Base-by-base conservation (phyloP, 2,329 filamentous ascomycete species). In the Cordyceps cicadae region DNA sequence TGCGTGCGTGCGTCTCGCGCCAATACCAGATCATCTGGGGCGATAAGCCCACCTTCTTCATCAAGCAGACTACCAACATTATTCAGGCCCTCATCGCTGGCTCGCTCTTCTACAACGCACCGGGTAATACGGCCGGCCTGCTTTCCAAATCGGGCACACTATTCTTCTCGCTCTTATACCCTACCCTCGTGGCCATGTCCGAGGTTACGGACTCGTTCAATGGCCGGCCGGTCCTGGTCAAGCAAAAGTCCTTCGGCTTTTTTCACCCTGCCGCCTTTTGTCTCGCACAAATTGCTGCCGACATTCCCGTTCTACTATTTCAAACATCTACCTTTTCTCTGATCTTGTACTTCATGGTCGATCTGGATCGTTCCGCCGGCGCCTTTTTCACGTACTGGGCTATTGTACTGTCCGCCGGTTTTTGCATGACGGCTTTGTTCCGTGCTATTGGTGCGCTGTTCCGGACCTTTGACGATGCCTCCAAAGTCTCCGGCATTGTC, bases 351-450 rank as follows among this genome's bases (percentile, higher is more conserved):
- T 88, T 86, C 64, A 86, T 92, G 84, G 85, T 81, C 15, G 85
- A 85, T 5, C 75, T 92, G 1, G 81, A 81, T 1, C 78, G 85
- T n/a, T 83, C 84, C n/a, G 83, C 86, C 0, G 87, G 87, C 0
- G 86, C 87, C 1, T 93, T 87, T 72, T 87, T 88, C 66, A 86
- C 83, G 0, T 86, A 79, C 65, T 87, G 81, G 81, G 62, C 82
- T 21, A 58, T 84, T 11, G 66, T 85, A 0, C 73, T 84, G 39
- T 68, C 76, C 0, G 76, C 76, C 0, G 79, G 81, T 0, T 80
- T 86, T 68, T 78, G 75, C 39, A 83, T 87, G 75, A 86, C 83
- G 1, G 81, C 81, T 1, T 64, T 84, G 5, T 86, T 86, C 70
- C 74, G 84, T 54, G 74, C 78, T 9, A 71, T 85, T 4, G 84